Base-by-base conservation (phyloP, 768 basidiomycete species). In the Asterophora lycoperdoides region DNA sequence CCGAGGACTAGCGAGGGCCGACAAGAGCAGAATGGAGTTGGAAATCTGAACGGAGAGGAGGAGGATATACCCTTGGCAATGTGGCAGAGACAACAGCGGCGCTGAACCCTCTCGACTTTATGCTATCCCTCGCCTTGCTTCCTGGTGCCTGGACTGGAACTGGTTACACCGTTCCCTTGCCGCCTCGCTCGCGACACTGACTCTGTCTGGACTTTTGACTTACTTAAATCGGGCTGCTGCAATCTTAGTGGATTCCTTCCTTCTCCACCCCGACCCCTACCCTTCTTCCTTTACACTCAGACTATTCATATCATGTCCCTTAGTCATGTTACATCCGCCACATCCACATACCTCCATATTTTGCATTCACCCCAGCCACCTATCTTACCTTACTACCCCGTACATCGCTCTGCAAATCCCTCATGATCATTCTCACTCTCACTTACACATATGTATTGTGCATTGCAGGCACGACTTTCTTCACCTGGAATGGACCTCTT, bases 31-130 rank as follows among this genome's bases (percentile, higher is more conserved):
- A 59, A 57, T 40, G 67, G 60, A 23, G 6, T 23, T 6, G 23
- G 23, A 23, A 23, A 23, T 23, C 23, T 6, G 15, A 67, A 57
- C 35, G 70, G 69, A 20, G 86, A 88, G 60, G 88, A 90, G 59
- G 89, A 91, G 61, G 89, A 91, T 60, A 69, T 89, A 33, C 89
- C 89, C 15, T 70, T 92, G 41, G 87, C 89, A 15, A 65, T 88
- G 48, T 89, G 81, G 75, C 86, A 89, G 64, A 86, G 85, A 60
- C 86, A 84, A 60, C 82, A 79, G 57, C 74, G 81, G 60, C 73
- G 74, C 61, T 80, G 66, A 74, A 62, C 9, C 13, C 55, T 37
- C 44, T 46, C 19, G 37, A 46, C 46, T 32, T 32, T 46, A 36
- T 45, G 29, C 35, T 46, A 36, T 26, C 39, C 46, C 36, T 30